Base-by-base conservation (phyloP, 2,329 filamentous ascomycete species). In the Cytospora chrysosperma region DNA sequence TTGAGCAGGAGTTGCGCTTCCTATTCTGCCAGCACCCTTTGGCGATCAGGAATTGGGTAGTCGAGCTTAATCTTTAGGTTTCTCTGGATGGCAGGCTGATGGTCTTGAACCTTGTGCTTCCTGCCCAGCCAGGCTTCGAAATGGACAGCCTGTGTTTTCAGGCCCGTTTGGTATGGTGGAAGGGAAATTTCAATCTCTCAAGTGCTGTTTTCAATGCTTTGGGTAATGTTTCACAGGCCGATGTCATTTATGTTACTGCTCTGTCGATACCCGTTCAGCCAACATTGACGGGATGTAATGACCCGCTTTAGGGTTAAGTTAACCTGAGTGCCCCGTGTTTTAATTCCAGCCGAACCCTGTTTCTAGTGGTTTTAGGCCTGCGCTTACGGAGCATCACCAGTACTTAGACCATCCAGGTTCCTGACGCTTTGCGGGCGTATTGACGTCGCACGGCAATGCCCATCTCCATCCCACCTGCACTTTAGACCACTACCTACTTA, bases 361-460 rank as follows among this genome's bases (percentile, higher is more conserved):
- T 12, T 9, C 28, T 30, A 9, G 28, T 5, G 28, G 4, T 30
- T 30, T 30, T 30, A 30, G 28, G 28, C 28, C 28, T 37, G 34
- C 34, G 34, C 34, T 37, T 37, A 37, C 34, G 17, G 34, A 15
- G 34, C 17, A 37, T 13, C 6, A 1, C 17, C 32, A 21, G n/a
- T 47, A 24, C 21, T 28, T 55, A 32, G 34, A 15, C 43, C 43
- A 47, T 24, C 43, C 43, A 24, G 43, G 40, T 61, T 51, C 51
- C 52, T 50, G 51, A 34, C 28, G 59, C 26, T 47, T 47, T 47
- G n/a, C n/a, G 43, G 43, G n/a, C 43, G 10, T 53, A 55, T 49
- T 61, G 59, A 61, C 59, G 59, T 61, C 52, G 59, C 59, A 47
- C 59, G 37, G 43, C 37, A 49, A 24, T 53, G 37, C 54, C 59